A percentile compares a stretch with the other conserved stretches of the same genome.
Conservation (phyloP, 345 rosid species). For the Salix purpurea region DNA sequence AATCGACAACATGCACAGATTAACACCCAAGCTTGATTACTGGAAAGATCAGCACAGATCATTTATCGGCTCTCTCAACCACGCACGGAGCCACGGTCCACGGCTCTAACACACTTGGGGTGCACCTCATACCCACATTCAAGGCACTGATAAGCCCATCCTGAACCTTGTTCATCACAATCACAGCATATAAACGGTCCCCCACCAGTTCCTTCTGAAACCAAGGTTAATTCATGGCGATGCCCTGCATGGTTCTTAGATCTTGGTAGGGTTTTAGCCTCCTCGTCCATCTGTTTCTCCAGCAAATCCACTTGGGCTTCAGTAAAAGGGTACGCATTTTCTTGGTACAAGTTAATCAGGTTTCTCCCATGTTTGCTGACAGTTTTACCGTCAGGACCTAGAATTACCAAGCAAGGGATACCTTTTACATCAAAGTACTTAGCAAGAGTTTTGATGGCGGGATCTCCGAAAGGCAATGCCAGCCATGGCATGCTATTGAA, state of each 20-base stretch:
- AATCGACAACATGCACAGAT: background rate
- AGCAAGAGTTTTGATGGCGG: constrained; percentile 26
- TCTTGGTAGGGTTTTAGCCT: constrained; percentile 39
- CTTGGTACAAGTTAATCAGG: constrained; percentile 46
- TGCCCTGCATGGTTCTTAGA: constrained; percentile 44
- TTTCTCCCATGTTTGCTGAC: constrained; percentile 48
- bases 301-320: constrained; percentile 33
- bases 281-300: constrained; percentile 50
- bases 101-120: constrained; percentile 45
- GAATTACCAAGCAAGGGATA: constrained; percentile 48
- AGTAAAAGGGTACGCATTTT: constrained; percentile 55
- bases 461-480: constrained; percentile 49
- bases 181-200: constrained; percentile 62
- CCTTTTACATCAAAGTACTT: constrained; percentile 46
- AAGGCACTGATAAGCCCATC: constrained; percentile 65
- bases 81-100: background rate
- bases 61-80: background rate
- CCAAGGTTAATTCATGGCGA: constrained; percentile 49
- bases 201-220: constrained; percentile 51
- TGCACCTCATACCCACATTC: constrained; percentile 74
- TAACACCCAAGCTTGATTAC: background rate
- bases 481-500: constrained; percentile 51
- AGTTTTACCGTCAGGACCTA: constrained; percentile 64
- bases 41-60: background rate
- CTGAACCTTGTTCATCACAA: constrained; percentile 58